Conservation (phyloP, 257 asterid genomes). For the Nicotiana obtusifolia region DNA sequence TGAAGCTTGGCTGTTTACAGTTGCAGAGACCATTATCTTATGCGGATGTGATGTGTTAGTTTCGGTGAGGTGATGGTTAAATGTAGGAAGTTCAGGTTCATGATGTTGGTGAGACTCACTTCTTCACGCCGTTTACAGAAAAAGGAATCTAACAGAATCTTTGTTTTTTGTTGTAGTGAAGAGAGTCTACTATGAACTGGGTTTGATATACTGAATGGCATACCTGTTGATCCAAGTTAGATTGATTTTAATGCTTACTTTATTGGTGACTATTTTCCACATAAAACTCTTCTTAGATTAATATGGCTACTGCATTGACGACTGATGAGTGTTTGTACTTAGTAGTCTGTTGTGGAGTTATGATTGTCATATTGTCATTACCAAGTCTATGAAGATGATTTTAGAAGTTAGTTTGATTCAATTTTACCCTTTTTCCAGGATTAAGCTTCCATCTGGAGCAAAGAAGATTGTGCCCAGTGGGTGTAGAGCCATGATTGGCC, state of each 20-base stretch:
- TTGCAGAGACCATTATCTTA: neutral
- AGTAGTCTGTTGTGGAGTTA: neutral
- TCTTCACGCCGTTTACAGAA: neutral
- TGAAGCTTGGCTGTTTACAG: neutral
- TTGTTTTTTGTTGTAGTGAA: neutral
- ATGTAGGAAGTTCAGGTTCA: neutral
- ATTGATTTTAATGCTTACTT: neutral
- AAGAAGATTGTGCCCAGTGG: slow-evolving; percentile 54
- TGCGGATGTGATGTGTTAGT: neutral
- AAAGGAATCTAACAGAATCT: neutral
- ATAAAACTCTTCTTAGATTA: neutral
- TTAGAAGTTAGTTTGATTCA: neutral
- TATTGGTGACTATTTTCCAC: neutral
- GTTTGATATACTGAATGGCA: neutral
- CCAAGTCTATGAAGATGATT: neutral
- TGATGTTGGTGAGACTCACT: neutral
- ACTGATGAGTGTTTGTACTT: neutral
- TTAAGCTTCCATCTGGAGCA: slow-evolving; percentile 54
- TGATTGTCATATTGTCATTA: neutral
- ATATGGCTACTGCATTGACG: neutral
- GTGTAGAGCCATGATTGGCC: slow-evolving; percentile 53
- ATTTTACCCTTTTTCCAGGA: slow-evolving; percentile 13
- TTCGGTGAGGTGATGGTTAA: neutral
- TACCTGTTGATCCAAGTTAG: no score
- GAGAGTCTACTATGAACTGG: neutral